A percentile compares a stretch with the other conserved stretches of the same genome.
These are phyloP conservation scores for Pyronema omphalodes DNA, from an alignment of 495 filamentous ascomycete species.

Conservation along the genomic window DNA sequence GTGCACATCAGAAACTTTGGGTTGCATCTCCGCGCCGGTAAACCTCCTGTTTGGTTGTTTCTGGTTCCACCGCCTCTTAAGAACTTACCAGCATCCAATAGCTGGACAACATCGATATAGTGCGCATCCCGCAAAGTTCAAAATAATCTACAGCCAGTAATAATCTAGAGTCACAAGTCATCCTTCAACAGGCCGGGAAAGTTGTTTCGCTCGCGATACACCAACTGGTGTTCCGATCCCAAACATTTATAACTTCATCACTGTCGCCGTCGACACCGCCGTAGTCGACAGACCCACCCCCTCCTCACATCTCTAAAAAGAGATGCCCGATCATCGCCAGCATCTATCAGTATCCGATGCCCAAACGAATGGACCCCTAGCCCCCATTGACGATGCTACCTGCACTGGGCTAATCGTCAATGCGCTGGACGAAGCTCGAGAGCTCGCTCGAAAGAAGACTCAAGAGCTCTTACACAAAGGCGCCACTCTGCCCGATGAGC, in stretches of 20 bases:
- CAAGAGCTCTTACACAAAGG: constrained; percentile 1
- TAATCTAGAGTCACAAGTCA: too few species aligned
- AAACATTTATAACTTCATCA: too few species aligned
- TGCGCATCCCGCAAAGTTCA: too few species aligned
- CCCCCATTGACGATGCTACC: constrained; percentile 18
- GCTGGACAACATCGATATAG: too few species aligned
- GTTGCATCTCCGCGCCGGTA: not conserved
- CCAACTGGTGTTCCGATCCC: too few species aligned
- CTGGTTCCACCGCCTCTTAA: not conserved
- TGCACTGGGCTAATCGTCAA: constrained; percentile 17
- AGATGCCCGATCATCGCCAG: not conserved
- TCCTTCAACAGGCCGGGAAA: too few species aligned
- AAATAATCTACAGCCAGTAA: too few species aligned
- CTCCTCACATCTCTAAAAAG: too few species aligned
- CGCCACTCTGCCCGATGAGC: constrained; percentile 5
- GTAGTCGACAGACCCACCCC: too few species aligned
- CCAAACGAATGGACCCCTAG: constrained; percentile 6
- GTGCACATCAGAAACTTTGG: not conserved
- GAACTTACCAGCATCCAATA: too few species aligned
- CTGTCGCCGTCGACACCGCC: too few species aligned
- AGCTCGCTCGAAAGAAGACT: constrained; percentile 7
- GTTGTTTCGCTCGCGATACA: too few species aligned
- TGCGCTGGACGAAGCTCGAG: constrained; percentile 15
- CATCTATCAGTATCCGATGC: constrained; percentile 1
- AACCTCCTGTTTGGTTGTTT: not conserved